Evolutionary conservation across 1,284 basidiomycete species (phyloP), one percentile per base, ranked within the genome.

Genomic region (Cystobasidiaceae sp.): DNA sequence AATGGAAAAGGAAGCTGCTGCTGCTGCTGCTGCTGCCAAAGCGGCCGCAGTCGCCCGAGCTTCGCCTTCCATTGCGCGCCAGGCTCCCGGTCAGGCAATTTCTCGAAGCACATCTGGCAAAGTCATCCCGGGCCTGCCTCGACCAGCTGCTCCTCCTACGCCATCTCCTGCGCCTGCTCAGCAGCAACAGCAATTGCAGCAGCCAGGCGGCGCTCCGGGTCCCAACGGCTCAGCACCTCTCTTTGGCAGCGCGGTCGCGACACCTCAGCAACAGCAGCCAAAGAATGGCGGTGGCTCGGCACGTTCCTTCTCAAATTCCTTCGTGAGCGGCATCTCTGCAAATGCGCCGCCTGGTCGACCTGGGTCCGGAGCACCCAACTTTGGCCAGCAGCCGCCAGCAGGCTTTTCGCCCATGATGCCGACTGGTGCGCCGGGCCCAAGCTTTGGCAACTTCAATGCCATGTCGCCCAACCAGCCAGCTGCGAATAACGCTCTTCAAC

Each of bases 1-100:
- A 73, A 79, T 78, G 72, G 76, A 82, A 67, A 63, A 52, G 0
- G 70, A 67, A 32, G 65, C 49, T 3, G 62, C 68, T 50, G 69
- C 62, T n/a, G 68, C 70, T 37, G 70, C 70, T 11, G 70, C 69
- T 1, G 64, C 68, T 17, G 68, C 71, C 19, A 67, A 68, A 4
- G 63, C 68, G 39, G 45, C 49, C 54, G 52, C 64, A 41, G 55
- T 44, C 33, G 45, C 41, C 3, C 50, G 49, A n/a, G 50, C 64
- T 50, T 63, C 59, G 33, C 50, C 34, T 48, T 58, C 55, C 27
- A 37, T 32, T 7, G 19, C 37, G 4, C 37, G 39, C n/a, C 34
- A 51, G 13, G 43, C 67, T 19, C 68, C 69, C 9, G 44, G 66
- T n/a, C 67, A 61, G 8, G 46, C 54, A 32, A 2, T 49, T 41